Conservation (phyloP, 2,329 filamentous ascomycete species). For the Cytospora mali region DNA sequence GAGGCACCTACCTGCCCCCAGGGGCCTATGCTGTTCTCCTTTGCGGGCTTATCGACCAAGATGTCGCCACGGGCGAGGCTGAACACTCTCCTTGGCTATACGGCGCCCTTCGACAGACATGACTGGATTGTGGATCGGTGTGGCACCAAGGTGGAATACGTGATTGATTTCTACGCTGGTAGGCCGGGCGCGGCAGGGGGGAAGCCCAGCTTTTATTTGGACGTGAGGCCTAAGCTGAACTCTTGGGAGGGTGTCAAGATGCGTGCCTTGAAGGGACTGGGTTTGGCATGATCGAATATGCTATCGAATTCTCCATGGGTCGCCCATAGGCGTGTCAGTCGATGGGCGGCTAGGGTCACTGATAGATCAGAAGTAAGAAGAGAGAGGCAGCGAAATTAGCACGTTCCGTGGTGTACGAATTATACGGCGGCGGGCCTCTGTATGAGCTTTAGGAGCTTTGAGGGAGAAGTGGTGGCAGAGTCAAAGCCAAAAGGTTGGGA, state of each 20-base stretch:
- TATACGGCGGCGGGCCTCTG: background rate
- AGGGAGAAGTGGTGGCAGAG: background rate
- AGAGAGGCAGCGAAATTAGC: background rate
- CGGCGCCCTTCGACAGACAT: constrained; percentile 89
- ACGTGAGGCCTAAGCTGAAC: constrained; percentile 70
- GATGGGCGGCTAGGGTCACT: background rate
- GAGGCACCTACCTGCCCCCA: constrained; percentile 60
- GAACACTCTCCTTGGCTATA: constrained; percentile 85
- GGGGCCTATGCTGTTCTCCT: constrained; percentile 81
- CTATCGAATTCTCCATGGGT: too few species aligned
- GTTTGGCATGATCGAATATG: constrained; percentile 45
- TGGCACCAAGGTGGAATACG: constrained; percentile 83
- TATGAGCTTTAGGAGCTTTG: background rate
- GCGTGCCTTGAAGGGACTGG: constrained; percentile 56
- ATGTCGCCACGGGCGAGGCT: constrained; percentile 83
- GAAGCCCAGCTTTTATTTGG: constrained; percentile 64
- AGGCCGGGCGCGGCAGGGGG: constrained; percentile 46
- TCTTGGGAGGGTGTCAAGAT: constrained; percentile 70
- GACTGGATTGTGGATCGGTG: constrained; percentile 97
- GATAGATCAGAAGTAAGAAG: background rate
- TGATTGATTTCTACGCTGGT: constrained; percentile 97
- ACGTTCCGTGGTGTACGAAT: background rate
- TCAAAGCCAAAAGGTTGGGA: background rate
- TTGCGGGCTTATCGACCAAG: constrained; percentile 69
- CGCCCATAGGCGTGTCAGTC: background rate